Evolutionary conservation across 1,139 yeast species (phyloP).

Genomic region (Geotrichum citri-aurantii): DNA sequence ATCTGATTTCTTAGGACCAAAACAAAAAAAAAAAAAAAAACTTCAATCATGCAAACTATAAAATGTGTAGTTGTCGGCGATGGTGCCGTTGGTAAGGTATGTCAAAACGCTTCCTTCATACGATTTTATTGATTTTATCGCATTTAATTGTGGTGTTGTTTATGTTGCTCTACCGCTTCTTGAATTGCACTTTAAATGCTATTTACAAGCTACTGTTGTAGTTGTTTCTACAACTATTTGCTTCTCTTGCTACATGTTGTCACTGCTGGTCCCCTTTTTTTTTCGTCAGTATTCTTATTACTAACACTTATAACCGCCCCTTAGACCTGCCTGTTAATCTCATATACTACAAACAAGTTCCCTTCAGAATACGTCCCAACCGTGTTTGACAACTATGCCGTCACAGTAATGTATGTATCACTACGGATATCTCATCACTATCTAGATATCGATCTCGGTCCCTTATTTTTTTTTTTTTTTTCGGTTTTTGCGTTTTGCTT

Average conservation of each 20-base stretch:
- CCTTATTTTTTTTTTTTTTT: neutral
- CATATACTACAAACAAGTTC: constrained; percentile 87
- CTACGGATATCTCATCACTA: neutral
- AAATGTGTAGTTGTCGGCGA: constrained; percentile 97
- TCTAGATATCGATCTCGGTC: neutral
- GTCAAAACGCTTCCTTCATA: constrained; percentile 22
- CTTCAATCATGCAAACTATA: constrained; percentile 63
- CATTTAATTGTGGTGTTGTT: neutral
- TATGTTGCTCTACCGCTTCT: too few relatives aligned
- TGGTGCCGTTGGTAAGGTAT: constrained; percentile 88
- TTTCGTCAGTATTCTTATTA: constrained; percentile 2
- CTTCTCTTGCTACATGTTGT: neutral
- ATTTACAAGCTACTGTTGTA: neutral
- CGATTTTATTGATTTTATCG: neutral
- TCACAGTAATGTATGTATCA: constrained; percentile 63
- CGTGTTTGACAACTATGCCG: constrained; percentile 94
- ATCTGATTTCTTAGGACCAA: neutral
- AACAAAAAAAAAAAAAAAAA: neutral
- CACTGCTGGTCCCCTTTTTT: neutral
- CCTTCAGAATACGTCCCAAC: constrained; percentile 96
- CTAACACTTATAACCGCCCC: constrained; percentile 4
- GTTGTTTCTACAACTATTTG: constrained; percentile 4
- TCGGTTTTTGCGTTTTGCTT: too few relatives aligned
- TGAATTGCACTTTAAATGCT: too few relatives aligned
- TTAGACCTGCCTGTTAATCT: constrained; percentile 77